Evolutionary conservation across 1,284 basidiomycete genomes (phyloP).

Genomic region (Pseudozyma sp.): DNA sequence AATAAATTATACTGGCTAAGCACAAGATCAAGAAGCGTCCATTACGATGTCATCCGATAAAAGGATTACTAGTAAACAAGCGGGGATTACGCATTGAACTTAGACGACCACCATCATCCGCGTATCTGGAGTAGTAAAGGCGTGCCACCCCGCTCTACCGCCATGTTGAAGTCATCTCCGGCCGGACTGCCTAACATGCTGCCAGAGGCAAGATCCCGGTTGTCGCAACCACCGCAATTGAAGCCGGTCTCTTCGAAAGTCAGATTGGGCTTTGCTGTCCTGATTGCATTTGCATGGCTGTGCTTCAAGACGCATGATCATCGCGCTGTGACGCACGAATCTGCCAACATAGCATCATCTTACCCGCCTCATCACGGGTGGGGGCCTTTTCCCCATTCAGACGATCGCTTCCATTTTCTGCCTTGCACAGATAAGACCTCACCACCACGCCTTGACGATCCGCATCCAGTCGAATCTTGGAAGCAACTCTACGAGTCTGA

Average conservation of each 20-base stretch:
- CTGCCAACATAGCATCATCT: not conserved
- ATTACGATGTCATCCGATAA: no score
- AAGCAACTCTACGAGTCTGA: conserved; percentile 8
- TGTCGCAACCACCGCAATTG: not conserved
- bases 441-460: conserved; percentile 21
- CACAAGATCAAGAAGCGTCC: no score
- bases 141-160: not conserved
- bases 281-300: conserved; percentile 15
- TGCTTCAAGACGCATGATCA: conserved; percentile 1
- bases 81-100: not conserved
- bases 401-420: conserved; percentile 28
- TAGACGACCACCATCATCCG: not conserved
- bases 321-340: conserved; percentile 7
- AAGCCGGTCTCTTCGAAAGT: conserved; percentile 11
- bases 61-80: no score
- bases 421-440: conserved; percentile 30
- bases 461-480: conserved; percentile 2
- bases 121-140: not conserved
- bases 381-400: conserved; percentile 14
- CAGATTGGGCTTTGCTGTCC: not conserved
- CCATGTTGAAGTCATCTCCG: not conserved
- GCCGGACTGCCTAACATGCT: not conserved
- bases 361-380: conserved; percentile 1
- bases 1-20: no score
- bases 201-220: not conserved